Evolutionary conservation across 345 rosid species (phyloP).

Genomic region (Corchorus capsularis): DNA sequence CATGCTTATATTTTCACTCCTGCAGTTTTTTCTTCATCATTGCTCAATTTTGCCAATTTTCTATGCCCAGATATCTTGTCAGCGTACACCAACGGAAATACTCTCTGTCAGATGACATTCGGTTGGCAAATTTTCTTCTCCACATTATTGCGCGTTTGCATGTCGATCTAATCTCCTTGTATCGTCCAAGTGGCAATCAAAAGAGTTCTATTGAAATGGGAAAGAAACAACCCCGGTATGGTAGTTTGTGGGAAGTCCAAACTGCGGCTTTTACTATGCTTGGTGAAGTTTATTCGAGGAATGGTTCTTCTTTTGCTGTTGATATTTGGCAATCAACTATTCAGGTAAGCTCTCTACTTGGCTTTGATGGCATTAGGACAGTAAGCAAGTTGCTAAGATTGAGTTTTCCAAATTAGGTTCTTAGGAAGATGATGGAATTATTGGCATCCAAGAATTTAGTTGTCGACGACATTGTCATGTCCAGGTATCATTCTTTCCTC

Average conservation of each 20-base stretch:
- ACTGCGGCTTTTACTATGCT: conserved; percentile 62
- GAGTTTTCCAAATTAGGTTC: conserved; percentile 47
- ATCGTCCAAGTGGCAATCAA: conserved; percentile 36
- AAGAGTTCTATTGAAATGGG: conserved; percentile 40
- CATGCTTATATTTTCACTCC: neutral
- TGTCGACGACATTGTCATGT: conserved; percentile 61
- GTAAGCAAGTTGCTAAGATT: conserved; percentile 8
- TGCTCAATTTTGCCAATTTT: conserved; percentile 11
- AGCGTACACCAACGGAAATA: conserved; percentile 38
- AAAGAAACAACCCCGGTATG: conserved; percentile 38
- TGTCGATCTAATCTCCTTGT: conserved; percentile 39
- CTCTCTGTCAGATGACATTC: conserved; percentile 47
- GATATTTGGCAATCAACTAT: conserved; percentile 65
- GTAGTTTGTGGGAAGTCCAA: conserved; percentile 66
- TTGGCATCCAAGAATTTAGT: conserved; percentile 59
- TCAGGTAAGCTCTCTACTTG: conserved; percentile 50
- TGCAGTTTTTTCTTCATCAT: neutral
- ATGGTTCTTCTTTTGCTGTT: conserved; percentile 54
- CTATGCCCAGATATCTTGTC: conserved; percentile 48
- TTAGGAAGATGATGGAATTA: conserved; percentile 80
- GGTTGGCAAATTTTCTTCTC: conserved; percentile 69
- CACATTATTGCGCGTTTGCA: conserved; percentile 43
- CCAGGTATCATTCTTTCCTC: conserved; percentile 47
- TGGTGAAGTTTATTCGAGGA: conserved; percentile 57
- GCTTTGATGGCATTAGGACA: conserved; percentile 5